Conservation (phyloP, 1,284 basidiomycete species). For the Trichosporon coremiiforme region DNA sequence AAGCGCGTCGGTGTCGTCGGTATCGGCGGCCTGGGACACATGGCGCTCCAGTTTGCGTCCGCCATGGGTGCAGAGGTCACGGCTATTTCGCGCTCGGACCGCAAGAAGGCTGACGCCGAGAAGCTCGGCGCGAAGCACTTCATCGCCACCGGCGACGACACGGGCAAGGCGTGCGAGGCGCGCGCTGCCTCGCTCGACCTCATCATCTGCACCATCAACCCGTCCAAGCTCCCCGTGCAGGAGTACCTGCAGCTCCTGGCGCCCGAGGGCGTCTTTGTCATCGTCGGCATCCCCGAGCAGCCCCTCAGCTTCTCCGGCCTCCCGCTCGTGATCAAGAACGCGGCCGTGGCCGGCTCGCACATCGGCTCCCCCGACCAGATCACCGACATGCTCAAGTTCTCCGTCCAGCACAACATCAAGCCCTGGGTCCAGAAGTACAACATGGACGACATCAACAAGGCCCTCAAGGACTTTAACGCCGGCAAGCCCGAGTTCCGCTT, state of each 20-base stretch:
- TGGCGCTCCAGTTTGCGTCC: conserved; percentile 54
- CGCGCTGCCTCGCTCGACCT: conserved; percentile 54
- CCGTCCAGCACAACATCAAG: conserved; percentile 40
- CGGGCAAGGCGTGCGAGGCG: conserved; percentile 34
- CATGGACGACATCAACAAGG: conserved; percentile 57
- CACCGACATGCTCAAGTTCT: conserved; percentile 52
- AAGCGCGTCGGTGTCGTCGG: conserved; percentile 60
- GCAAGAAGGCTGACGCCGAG: conserved; percentile 59
- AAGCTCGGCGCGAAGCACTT: conserved; percentile 58
- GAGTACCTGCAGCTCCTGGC: conserved; percentile 52
- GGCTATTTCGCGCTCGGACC: conserved; percentile 60
- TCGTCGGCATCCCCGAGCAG: conserved; percentile 50
- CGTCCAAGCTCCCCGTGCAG: conserved; percentile 37
- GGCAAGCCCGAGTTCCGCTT: conserved; percentile 57
- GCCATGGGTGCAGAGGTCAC: conserved; percentile 65
- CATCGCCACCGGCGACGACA: conserved; percentile 47
- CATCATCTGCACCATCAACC: conserved; percentile 55
- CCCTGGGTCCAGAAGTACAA: conserved; percentile 43
- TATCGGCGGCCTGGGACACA: conserved; percentile 56
- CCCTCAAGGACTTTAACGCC: conserved; percentile 54
- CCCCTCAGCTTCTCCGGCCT: conserved; percentile 41
- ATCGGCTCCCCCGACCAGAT: conserved; percentile 56
- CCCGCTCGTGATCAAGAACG: conserved; percentile 35
- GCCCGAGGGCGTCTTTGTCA: conserved; percentile 51
- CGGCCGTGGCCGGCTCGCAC: conserved; percentile 32